Evolutionary conservation across 352 stramenopile genomes (phyloP), one percentile per base, ranked within the genome.

Genomic region (Phytopythium aichiense): DNA sequence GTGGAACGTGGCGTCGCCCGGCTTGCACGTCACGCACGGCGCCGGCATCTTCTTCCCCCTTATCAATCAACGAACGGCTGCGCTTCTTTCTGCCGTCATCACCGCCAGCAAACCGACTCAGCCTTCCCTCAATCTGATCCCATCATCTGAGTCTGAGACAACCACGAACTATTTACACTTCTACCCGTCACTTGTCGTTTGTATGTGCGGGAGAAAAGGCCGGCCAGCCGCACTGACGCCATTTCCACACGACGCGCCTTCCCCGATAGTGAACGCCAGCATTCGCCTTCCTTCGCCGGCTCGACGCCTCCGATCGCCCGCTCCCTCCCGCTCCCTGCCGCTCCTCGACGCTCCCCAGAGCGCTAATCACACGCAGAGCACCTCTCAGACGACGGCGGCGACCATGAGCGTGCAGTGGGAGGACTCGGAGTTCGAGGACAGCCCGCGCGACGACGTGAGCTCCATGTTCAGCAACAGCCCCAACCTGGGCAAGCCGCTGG

Each of bases 361-460:
- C 12, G 8, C 6, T 15, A 40, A 15, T 4, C 35, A 40, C 35
- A 62, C 68, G 38, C 59, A 73, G 31, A 23, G 22, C n/a, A 15
- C 7, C 22, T 28, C 22, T 7, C 18, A 25, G 37, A 65, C 15
- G 3, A 16, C 16, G 28, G 28, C 22, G 18, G 28, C 22, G 18
- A 22, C 38, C 58, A 58, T 55, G 50, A 69, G 66, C 61, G 74
- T 86, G 43, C 73, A 89, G 48, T 90, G 79, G 76, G 70, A 81
- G 31, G 84, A 92, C 64, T 89, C 78, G 60, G 84, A 92, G 66
- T 67, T 89, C 25, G 84, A 91, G 63, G 84, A 92, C 65, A 87
- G 73, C 35, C 84, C 81, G 42, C 68, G 69, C 60, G 76, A 87
- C 50, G 79, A 82, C 68, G 88, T 91, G 57, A 71, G 71, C 67